A percentile compares a stretch with the other conserved stretches of the same genome.
Conservation (phyloP, 371 early-diverging fungal species). For the Saksenaea vasiformis region DNA sequence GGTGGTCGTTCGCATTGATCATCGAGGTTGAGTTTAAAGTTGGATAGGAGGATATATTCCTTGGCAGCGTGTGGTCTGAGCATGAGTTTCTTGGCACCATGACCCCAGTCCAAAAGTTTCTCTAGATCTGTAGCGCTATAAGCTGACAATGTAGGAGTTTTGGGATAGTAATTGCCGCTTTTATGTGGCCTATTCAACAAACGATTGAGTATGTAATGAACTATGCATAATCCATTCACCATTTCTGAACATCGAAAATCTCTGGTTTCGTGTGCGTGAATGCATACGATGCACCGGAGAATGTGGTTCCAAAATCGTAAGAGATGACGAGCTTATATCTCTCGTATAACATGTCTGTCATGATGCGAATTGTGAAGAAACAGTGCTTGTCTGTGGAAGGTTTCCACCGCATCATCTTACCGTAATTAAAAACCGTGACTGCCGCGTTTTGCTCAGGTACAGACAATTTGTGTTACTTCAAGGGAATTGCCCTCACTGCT, state of each 20-base stretch:
- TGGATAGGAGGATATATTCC: constrained; percentile 49
- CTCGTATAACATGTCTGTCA: constrained; percentile 9
- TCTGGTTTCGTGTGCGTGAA: constrained; percentile 52
- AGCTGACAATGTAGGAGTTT: constrained; percentile 48
- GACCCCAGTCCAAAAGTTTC: constrained; percentile 51
- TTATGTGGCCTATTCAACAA: constrained; percentile 48
- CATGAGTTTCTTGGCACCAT: constrained; percentile 52
- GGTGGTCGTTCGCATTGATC: constrained; percentile 41
- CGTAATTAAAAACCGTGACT: not conserved
- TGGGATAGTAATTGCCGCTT: constrained; percentile 54
- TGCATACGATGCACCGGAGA: constrained; percentile 61
- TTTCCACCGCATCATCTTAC: no score
- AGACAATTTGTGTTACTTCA: no score
- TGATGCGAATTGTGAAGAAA: not conserved
- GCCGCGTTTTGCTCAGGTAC: no score
- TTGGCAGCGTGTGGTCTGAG: constrained; percentile 52
- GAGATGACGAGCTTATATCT: constrained; percentile 51
- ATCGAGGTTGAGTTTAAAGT: constrained; percentile 59
- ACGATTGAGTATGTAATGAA: not conserved
- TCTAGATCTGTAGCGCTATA: constrained; percentile 40
- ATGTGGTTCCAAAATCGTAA: constrained; percentile 56
- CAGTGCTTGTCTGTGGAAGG: not conserved
- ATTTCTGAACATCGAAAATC: constrained; percentile 57
- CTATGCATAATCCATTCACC: constrained; percentile 28
- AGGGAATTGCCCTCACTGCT: no score